A percentile compares a stretch with the other conserved stretches of the same genome.
Evolutionary conservation across 352 stramenopile genomes (phyloP).

Genomic region (Phytophthora podocarpi): DNA sequence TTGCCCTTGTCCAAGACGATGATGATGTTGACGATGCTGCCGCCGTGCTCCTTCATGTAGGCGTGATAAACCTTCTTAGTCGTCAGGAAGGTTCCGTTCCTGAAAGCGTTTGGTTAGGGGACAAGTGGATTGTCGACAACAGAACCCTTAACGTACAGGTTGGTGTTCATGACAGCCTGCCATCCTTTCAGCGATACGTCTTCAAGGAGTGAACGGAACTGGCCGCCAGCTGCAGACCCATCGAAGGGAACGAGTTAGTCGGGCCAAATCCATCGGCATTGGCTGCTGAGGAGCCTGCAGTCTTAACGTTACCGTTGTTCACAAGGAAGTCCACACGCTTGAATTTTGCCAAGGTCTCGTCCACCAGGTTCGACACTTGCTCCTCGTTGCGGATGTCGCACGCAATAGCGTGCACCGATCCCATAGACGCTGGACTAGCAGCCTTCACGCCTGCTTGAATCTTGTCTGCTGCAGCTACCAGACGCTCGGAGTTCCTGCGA

Average conservation of each 20-base stretch:
- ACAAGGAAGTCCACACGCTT: constrained; percentile 89
- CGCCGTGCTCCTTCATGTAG: constrained; percentile 94
- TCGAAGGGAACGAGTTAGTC: too few species aligned
- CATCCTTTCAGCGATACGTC: constrained; percentile 87
- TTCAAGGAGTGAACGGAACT: constrained; percentile 89
- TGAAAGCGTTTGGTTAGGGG: constrained; percentile 86
- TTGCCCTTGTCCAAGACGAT: constrained; percentile 94
- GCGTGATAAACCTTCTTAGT: constrained; percentile 92
- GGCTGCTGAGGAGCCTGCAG: too few species aligned
- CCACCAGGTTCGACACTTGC: constrained; percentile 66
- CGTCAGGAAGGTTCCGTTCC: constrained; percentile 91
- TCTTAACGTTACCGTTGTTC: constrained; percentile 93
- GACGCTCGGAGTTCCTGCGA: constrained; percentile 55
- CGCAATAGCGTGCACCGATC: constrained; percentile 42
- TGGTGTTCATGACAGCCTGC: constrained; percentile 91
- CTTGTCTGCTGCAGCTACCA: constrained; percentile 55
- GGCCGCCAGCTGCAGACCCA: constrained; percentile 66
- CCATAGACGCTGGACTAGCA: constrained; percentile 23
- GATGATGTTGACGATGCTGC: constrained; percentile 96
- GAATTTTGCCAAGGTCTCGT: constrained; percentile 66
- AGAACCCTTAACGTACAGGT: constrained; percentile 56
- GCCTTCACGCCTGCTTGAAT: constrained; percentile 49
- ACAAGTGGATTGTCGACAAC: too few species aligned
- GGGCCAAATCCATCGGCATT: too few species aligned
- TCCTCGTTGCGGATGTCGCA: constrained; percentile 74